Evolutionary conservation across 2,329 filamentous ascomycete genomes (phyloP).

Genomic region (Pestalotiopsis sp.): DNA sequence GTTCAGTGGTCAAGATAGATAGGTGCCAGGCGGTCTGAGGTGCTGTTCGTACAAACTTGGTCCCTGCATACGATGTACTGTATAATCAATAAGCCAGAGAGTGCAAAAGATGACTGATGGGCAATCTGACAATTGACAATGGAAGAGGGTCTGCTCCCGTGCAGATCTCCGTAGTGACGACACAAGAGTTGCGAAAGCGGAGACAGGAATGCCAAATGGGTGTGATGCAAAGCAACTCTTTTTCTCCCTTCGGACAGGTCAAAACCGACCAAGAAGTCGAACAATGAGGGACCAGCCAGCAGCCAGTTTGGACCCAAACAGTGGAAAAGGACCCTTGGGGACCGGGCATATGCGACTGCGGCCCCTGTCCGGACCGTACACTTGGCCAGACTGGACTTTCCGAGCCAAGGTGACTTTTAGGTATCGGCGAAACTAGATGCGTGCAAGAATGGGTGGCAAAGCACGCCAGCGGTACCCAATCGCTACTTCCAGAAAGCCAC

Average conservation of each 20-base stretch:
- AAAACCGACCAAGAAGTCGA: not conserved
- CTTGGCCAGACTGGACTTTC: not conserved
- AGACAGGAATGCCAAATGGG: not conserved
- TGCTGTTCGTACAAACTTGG: not conserved
- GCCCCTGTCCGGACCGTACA: not conserved
- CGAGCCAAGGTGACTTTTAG: not conserved
- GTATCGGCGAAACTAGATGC: not conserved
- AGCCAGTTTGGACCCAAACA: not conserved
- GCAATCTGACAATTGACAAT: not conserved
- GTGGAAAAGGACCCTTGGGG: not conserved
- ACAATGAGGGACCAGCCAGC: not conserved
- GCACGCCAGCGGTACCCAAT: conserved; percentile 11
- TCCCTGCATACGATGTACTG: not conserved
- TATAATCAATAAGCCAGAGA: not conserved
- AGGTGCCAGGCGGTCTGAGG: not conserved
- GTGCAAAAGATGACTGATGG: not conserved
- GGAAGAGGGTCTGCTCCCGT: not conserved
- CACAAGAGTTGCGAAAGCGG: not conserved
- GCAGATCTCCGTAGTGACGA: not conserved
- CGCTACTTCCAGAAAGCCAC: conserved; percentile 29
- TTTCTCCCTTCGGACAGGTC: not conserved
- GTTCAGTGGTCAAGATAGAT: no score
- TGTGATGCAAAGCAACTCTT: not conserved
- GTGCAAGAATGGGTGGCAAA: not conserved
- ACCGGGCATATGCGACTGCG: not conserved